Evolutionary conservation across 371 early-diverging fungal genomes (phyloP).

Genomic region (Mucor irregularis): DNA sequence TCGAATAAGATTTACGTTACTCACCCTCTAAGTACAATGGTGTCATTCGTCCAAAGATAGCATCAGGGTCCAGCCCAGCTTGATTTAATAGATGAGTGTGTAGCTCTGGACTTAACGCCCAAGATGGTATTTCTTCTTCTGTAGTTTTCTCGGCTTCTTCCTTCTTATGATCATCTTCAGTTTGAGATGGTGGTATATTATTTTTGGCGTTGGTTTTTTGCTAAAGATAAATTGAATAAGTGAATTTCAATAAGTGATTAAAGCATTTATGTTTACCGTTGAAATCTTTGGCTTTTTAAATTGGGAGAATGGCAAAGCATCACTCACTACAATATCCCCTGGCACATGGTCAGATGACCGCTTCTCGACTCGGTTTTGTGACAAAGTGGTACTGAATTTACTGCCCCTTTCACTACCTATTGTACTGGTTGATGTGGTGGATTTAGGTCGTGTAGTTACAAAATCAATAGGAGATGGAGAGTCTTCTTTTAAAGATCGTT

Average conservation of each 20-base stretch:
- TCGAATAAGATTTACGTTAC: too few species aligned
- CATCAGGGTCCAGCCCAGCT: background rate
- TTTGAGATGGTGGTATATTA: background rate
- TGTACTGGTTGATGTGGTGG: background rate
- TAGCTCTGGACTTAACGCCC: slow-evolving; percentile 3
- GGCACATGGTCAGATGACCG: background rate
- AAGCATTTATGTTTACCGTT: too few species aligned
- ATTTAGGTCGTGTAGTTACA: background rate
- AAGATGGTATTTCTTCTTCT: background rate
- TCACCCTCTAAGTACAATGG: slow-evolving; percentile 2
- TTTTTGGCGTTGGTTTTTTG: background rate
- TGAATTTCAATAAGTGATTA: too few species aligned
- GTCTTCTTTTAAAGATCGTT: background rate
- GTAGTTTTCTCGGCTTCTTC: background rate
- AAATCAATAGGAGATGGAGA: background rate
- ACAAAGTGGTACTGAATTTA: background rate
- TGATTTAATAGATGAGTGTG: background rate
- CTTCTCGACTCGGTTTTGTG: background rate
- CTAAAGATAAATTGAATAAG: background rate
- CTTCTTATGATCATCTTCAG: background rate
- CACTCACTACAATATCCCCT: background rate
- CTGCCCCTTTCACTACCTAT: background rate
- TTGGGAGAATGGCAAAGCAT: background rate
- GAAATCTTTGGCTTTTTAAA: background rate
- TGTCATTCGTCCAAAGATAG: slow-evolving; percentile 1